Percentiles rank a stretch among this genome's conserved stretches.
phyloP scores from a whole-genome alignment of 1,284 basidiomycete species.

The Microbotryum scabiosae region DNA sequence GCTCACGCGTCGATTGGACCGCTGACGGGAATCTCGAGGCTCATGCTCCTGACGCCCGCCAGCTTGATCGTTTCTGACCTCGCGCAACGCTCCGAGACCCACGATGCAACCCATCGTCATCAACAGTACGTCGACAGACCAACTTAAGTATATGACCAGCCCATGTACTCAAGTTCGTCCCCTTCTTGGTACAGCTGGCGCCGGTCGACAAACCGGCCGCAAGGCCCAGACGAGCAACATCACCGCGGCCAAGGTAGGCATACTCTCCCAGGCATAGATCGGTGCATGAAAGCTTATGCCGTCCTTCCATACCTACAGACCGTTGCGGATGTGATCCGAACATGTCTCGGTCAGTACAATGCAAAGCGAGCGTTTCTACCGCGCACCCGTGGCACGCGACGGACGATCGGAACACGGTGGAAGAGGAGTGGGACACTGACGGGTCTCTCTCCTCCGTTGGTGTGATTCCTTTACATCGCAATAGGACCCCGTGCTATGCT shows the following conservation, averaged over 20 bases:
- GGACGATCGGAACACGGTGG: background rate
- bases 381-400: background rate
- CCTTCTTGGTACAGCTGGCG: conserved; percentile 63
- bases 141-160: too few relatives aligned
- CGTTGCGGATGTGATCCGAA: conserved; percentile 96
- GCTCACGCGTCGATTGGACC: too few relatives aligned
- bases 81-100: too few relatives aligned
- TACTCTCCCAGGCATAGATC: too few relatives aligned
- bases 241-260: conserved; percentile 92
- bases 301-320: too few relatives aligned
- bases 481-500: conserved; percentile 86
- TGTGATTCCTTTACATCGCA: background rate
- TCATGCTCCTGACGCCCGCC: too few relatives aligned
- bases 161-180: too few relatives aligned
- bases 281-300: too few relatives aligned
- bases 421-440: background rate
- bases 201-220: conserved; percentile 83
- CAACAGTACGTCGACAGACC: too few relatives aligned
- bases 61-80: too few relatives aligned
- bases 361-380: background rate
- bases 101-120: too few relatives aligned
- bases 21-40: too few relatives aligned
- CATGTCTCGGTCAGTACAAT: conserved; percentile 58
- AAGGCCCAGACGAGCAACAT: conserved; percentile 98
- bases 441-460: background rate